Evolutionary conservation across 2,329 filamentous ascomycete genomes (phyloP), one percentile per base, ranked within the genome.

Genomic region (Pseudogymnoascus sp.): DNA sequence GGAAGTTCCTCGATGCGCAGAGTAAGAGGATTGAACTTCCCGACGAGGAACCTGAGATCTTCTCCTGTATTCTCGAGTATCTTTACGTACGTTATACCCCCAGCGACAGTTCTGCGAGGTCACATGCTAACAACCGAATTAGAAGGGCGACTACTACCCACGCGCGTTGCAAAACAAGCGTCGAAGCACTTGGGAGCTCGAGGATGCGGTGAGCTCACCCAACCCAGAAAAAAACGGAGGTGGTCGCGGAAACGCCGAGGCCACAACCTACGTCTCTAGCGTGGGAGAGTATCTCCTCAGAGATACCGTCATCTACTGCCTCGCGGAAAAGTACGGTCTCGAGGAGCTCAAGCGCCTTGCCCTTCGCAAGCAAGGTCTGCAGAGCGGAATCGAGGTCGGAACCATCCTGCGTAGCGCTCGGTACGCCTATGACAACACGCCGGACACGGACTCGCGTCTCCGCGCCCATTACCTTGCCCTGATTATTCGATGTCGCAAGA

Each of bases 401-500:
- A 92, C 90, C 66, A 95, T 96, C 75, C 82, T 97, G 74, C 86
- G 90, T 71, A 92, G 88, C 71, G 92, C 92, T 68, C 90, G 92
- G 75, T 96, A 94, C 79, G 91, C 92, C 72, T 96, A 97, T 77
- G 89, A 89, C 72, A 86, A 96, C 80, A 96, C 92, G 70, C 91
- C 92, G 67, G 90, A 96, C 78, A 88, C 85, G 69, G 92, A 97
- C 79, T 92, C 88, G 72, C 84, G 87, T 71, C 85, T 97, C 75
- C 91, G 92, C 78, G 92, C 92, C 79, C 91, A 96, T 79, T 96
- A 96, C 81, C 86, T 97, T 74, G 90, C 92, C 73, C 84, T 96
- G 76, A 95, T 96, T 76, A 96, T 96, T 80, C 88, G 92, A 79
- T 92, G 89, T 82, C 90, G 92, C 75, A 91, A 91, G 80, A 96